A percentile compares a stretch with the other conserved stretches of the same genome.
Evolutionary conservation across 495 filamentous ascomycete genomes (phyloP).

Genomic region (Talaromyces thailandensis): DNA sequence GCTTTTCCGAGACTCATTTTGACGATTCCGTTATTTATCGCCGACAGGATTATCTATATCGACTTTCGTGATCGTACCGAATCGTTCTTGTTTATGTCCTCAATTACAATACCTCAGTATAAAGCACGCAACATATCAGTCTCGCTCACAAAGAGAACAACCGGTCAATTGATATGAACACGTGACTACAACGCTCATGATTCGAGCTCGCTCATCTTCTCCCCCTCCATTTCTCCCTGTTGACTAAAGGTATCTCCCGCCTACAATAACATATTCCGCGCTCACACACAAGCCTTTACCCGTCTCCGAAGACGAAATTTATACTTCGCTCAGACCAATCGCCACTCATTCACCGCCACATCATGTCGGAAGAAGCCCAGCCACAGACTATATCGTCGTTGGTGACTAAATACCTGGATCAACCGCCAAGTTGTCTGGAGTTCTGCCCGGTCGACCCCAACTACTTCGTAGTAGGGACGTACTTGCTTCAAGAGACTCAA

Average conservation of each 20-base stretch:
- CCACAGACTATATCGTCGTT: constrained; percentile 11
- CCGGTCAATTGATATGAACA: not conserved
- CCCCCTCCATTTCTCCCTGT: not conserved
- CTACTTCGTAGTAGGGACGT: constrained; percentile 79
- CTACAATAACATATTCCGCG: not conserved
- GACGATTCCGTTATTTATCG: too few species aligned
- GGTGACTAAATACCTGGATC: constrained; percentile 32
- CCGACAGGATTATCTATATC: not conserved
- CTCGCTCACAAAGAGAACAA: not conserved
- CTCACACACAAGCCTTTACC: not conserved
- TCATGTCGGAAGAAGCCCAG: constrained; percentile 13
- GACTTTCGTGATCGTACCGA: not conserved
- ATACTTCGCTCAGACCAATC: not conserved
- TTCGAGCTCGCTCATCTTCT: not conserved
- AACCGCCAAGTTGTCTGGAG: constrained; percentile 77
- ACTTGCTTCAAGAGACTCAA: constrained; percentile 54
- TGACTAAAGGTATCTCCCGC: not conserved
- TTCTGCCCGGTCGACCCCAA: constrained; percentile 59
- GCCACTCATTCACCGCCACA: not conserved
- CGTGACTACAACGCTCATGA: not conserved
- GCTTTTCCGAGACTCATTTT: too few species aligned
- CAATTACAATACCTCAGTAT: not conserved
- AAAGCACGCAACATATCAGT: not conserved
- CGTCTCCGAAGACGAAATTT: not conserved
- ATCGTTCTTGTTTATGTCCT: not conserved